Base-by-base conservation (phyloP, 1,139 yeast species). In the Kazachstania sp. region DNA sequence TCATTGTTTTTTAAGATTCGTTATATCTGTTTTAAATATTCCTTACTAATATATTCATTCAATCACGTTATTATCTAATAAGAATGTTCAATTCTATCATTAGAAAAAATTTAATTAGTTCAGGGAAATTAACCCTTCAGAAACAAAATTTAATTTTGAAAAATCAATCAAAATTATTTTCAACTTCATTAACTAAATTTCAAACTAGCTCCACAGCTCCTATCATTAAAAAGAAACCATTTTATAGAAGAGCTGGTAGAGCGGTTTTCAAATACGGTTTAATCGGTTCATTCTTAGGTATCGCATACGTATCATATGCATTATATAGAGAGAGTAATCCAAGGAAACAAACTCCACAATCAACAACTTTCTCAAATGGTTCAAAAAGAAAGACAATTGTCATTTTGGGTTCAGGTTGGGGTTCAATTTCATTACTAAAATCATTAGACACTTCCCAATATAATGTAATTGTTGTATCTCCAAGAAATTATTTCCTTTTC, bases 321-420 rank as follows among this genome's bases (percentile, higher is more conserved):
- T 74, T 83, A 41, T 81, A 79, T 64, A 70, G 70, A 45, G 94
- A 84, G 67, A 69, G 77, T 8, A 72, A 74, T 55, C 90, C 90
- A 3, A 71, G 73, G 37, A 68, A 71, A 28, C 88, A 83, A 65
- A 63, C 70, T 45, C 76, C 77, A 16, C 84, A 79, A 64, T 69
- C 79, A 13, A 77, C 81, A n/a, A 67, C 72, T 35, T 78, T 81
- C 57, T 73, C 75, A 47, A 75, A 73, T 58, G 90, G 92, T 40
- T 77, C 84, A 52, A 79, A 81, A 65, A 86, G 86, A 75, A 90
- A 90, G 73, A 86, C 94, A 39, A 70, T 90, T 61, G 95, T 90
- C 48, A 81, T 90, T 55, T 77, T 88, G 58, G 97, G 97, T 51
- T 80, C 95, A 41, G 97, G 97, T 50, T 90, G 97, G 97, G 97